These are phyloP conservation scores for Citrus medica DNA, from an alignment of 345 rosid genomes.

Conservation along the genomic window DNA sequence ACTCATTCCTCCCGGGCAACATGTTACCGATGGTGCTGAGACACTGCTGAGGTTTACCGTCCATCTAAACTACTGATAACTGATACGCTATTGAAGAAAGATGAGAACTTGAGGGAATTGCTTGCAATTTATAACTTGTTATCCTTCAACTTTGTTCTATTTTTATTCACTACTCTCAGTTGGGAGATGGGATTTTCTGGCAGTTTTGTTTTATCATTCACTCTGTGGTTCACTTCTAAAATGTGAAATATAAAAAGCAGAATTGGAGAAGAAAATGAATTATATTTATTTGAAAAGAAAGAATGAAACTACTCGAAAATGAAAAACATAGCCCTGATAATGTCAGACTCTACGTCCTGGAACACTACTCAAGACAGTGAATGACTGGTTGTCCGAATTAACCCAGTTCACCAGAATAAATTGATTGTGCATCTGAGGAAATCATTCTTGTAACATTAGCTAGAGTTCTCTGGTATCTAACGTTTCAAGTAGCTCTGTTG, in stretches of 20 bases:
- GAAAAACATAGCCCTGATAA: background rate
- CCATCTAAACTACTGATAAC: slow-evolving; percentile 25
- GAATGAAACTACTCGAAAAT: background rate
- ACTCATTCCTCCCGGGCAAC: slow-evolving; percentile 48
- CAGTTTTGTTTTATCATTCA: background rate
- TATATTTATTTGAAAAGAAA: background rate
- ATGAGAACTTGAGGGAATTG: background rate
- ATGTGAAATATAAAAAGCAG: background rate
- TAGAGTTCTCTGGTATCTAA: background rate
- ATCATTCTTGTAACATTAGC: background rate
- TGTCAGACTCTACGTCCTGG: background rate
- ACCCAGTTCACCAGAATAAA: background rate
- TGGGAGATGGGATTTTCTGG: background rate
- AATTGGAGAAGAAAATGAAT: background rate
- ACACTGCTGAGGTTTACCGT: slow-evolving; percentile 44
- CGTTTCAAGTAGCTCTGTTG: background rate
- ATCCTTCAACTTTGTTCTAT: background rate
- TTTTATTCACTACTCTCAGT: background rate
- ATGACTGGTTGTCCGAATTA: background rate
- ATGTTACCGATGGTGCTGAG: slow-evolving; percentile 37
- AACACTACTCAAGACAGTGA: background rate
- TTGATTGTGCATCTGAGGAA: background rate
- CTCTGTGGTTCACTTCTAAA: background rate
- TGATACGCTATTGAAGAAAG: background rate
- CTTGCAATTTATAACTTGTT: too few relatives aligned